Base-by-base conservation (phyloP, 352 stramenopile genomes). In the Detonula confervacea region DNA sequence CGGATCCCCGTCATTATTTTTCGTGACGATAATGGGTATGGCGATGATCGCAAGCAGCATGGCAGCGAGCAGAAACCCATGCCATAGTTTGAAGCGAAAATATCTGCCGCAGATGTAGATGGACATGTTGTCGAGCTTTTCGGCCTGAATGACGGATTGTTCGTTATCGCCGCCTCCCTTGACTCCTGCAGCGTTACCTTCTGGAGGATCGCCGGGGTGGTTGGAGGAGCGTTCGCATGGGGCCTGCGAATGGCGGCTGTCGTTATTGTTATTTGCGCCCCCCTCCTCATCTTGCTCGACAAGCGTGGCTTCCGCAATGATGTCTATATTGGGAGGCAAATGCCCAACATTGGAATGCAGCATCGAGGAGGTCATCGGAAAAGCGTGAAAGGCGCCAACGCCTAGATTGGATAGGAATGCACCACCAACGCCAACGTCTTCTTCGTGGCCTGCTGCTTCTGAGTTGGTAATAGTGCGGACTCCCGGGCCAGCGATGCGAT, bases 241-340 rank as follows among this genome's bases (percentile, higher is more conserved):
- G n/a, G n/a, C n/a, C n/a, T n/a, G n/a, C n/a, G n/a, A n/a, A n/a
- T n/a, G n/a, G n/a, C n/a, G n/a, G n/a, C n/a, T 42, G 11, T 42
- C 33, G 11, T 42, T 16, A 22, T 33, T 22, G 20, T 42, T 18
- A 33, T 12, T 12, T 8, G 5, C 6, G 24, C 47, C 14, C 5
- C 16, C 30, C 12, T 62, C 60, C 9, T 56, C 29, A 12, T 24
- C 29, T 24, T 65, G 46, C 20, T 9, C 14, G 5, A 72, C 63
- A 2, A 63, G 22, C 46, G 46, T 64, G 1, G 63, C 63, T 44
- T 72, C 63, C 46, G 63, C 63, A 1, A 72, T 62, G 24, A 72
- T 62, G 33, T 72, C 63, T n/a, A 72, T 72, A 25, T 72, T 72
- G 37, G 44, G 46, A 29, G 63, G 63, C 20, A 72, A 14, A 62